These are phyloP conservation scores for Trapa bicornis DNA, from an alignment of 345 rosid species.

Conservation along the genomic window DNA sequence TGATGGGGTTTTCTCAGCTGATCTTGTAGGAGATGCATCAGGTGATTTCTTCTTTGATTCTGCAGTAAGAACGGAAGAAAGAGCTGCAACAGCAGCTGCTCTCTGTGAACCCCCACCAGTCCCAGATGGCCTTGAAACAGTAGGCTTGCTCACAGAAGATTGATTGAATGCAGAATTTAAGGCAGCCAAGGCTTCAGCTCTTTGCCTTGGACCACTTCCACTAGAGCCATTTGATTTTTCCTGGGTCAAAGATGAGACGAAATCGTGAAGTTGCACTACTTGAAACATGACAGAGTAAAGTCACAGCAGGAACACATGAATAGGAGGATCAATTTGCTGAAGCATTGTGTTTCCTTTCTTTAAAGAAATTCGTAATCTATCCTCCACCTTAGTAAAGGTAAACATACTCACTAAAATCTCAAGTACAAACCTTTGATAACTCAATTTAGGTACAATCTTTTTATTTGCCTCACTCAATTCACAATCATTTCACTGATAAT, in stretches of 20 bases:
- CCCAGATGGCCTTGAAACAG: conserved; percentile 26
- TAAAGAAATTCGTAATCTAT: too few species aligned
- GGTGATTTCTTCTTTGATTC: conserved; percentile 64
- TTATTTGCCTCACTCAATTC: too few species aligned
- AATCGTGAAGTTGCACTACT: neutral
- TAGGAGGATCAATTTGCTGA: too few species aligned
- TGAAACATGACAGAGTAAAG: neutral
- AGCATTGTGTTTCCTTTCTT: too few species aligned
- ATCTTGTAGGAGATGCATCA: conserved; percentile 48
- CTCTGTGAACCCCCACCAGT: conserved; percentile 62
- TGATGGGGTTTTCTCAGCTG: conserved; percentile 24
- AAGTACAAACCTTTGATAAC: too few species aligned
- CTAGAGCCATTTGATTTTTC: conserved; percentile 52
- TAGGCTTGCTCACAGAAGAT: conserved; percentile 38
- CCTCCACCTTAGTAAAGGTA: neutral
- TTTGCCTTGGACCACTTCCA: conserved; percentile 61
- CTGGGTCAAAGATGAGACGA: conserved; percentile 21
- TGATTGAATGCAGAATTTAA: conserved; percentile 63
- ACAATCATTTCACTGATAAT: too few species aligned
- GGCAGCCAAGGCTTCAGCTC: conserved; percentile 84
- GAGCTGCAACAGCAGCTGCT: conserved; percentile 96
- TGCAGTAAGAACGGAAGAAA: conserved; percentile 76
- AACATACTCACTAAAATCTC: neutral
- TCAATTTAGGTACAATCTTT: too few species aligned
- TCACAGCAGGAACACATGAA: neutral